These are phyloP conservation scores for Rhynchospora tenuis DNA, from an alignment of 176 grass and related monocot genomes.

Conservation along the genomic window DNA sequence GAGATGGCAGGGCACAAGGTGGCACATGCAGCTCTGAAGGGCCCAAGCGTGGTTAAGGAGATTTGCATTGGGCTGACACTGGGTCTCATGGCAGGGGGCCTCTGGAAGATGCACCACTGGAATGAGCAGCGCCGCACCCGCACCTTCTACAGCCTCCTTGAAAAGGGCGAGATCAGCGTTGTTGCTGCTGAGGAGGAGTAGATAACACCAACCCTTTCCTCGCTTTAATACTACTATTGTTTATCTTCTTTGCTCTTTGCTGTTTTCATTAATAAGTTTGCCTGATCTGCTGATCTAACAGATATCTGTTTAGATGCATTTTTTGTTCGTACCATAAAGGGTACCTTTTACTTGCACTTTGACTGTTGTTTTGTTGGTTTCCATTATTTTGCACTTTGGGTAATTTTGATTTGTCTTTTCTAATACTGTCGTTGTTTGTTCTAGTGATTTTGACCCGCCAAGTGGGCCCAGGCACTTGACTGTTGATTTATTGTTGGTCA, in stretches of 20 bases:
- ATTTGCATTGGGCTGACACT: constrained; percentile 5
- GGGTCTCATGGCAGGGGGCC: not conserved
- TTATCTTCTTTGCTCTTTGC: not conserved
- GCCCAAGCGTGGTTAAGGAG: constrained; percentile 27
- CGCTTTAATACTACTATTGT: not conserved
- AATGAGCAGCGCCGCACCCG: constrained; percentile 46
- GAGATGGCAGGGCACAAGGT: constrained; percentile 18
- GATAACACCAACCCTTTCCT: not conserved
- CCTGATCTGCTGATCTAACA: not conserved
- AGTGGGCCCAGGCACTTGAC: too few species aligned
- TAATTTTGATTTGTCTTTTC: not conserved
- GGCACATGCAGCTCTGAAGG: constrained; percentile 22
- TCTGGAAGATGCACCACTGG: constrained; percentile 49
- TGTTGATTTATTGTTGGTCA: too few species aligned
- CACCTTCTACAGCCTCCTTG: constrained; percentile 59
- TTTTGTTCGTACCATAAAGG: not conserved
- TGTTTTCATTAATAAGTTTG: constrained; percentile 5
- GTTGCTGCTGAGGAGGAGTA: constrained; percentile 28
- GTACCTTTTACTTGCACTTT: not conserved
- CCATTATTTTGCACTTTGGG: not conserved
- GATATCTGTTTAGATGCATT: not conserved
- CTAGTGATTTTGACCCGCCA: not conserved
- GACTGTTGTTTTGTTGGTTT: not conserved
- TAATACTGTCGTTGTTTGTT: not conserved
- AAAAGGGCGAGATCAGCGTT: constrained; percentile 42